phyloP scores from a whole-genome alignment of 2,329 filamentous ascomycete genomes.

The Daldinia sp. region DNA sequence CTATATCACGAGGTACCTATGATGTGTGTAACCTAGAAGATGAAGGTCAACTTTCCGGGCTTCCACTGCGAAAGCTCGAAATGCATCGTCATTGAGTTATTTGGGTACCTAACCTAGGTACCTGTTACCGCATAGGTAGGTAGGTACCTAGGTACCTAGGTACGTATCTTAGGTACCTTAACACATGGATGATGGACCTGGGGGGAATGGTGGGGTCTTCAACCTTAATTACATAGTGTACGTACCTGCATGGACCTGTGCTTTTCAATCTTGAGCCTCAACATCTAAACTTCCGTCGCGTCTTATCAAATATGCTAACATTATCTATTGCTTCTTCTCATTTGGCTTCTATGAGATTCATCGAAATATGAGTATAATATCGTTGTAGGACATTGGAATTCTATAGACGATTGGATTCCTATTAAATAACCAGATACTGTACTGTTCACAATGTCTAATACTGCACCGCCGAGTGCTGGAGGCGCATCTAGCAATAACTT shows the following conservation, averaged over 20 bases:
- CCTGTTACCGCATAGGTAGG: background rate
- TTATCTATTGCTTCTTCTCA: background rate
- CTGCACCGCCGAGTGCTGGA: constrained; percentile 38
- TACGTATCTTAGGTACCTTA: background rate
- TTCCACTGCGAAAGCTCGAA: too few relatives aligned
- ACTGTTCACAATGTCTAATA: constrained; percentile 37
- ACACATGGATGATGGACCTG: too few relatives aligned
- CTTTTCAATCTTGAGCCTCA: constrained; percentile 38
- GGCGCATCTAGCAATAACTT: constrained; percentile 39
- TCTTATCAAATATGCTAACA: constrained; percentile 10
- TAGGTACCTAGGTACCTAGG: constrained; percentile 1
- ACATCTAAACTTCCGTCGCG: constrained; percentile 8
- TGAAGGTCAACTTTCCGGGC: too few relatives aligned
- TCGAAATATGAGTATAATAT: background rate
- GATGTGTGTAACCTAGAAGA: too few relatives aligned
- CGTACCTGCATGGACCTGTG: background rate
- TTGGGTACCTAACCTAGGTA: background rate
- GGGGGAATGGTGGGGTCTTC: background rate
- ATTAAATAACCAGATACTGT: background rate
- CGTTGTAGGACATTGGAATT: background rate
- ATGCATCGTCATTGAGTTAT: too few relatives aligned
- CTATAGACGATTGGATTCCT: background rate
- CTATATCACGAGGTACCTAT: too few relatives aligned
- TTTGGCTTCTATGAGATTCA: background rate
- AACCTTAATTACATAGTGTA: background rate